These are phyloP conservation scores for Venustampulla echinocandica DNA, from an alignment of 495 filamentous ascomycete genomes.

Conservation along the genomic window DNA sequence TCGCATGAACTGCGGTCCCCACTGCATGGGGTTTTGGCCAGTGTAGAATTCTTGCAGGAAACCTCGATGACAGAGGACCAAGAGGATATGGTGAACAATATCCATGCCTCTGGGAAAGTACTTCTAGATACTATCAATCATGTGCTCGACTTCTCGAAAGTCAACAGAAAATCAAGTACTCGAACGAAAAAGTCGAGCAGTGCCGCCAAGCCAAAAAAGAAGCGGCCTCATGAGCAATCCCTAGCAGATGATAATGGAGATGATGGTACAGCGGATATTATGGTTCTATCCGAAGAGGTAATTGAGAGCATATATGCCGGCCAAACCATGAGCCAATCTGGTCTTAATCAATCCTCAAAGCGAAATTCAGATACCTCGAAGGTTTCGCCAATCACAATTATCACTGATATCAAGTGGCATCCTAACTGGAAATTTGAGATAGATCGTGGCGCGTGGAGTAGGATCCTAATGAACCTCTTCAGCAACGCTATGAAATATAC, in stretches of 20 bases:
- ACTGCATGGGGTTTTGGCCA: slow-evolving; percentile 50
- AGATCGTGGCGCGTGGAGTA: slow-evolving; percentile 36
- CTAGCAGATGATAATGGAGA: slow-evolving; percentile 16
- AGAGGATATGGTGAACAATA: slow-evolving; percentile 55
- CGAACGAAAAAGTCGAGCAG: slow-evolving; percentile 11
- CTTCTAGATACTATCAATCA: slow-evolving; percentile 75
- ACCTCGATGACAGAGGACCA: slow-evolving; percentile 43
- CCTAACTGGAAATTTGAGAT: slow-evolving; percentile 28
- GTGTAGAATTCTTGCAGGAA: slow-evolving; percentile 59
- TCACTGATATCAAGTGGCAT: slow-evolving; percentile 26
- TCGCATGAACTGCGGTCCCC: slow-evolving; percentile 74
- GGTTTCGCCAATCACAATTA: slow-evolving; percentile 24
- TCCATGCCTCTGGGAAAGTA: slow-evolving; percentile 67
- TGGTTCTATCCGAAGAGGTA: slow-evolving; percentile 32
- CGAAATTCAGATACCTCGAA: slow-evolving; percentile 13
- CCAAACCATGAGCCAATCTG: slow-evolving; percentile 22
- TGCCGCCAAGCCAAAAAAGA: slow-evolving; percentile 12
- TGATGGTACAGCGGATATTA: slow-evolving; percentile 27
- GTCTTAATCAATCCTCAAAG: slow-evolving; percentile 23
- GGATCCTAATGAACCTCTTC: slow-evolving; percentile 40
- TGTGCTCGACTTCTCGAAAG: slow-evolving; percentile 57
- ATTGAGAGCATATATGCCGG: slow-evolving; percentile 36
- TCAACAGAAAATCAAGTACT: slow-evolving; percentile 32
- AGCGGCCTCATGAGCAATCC: background rate
- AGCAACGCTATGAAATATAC: slow-evolving; percentile 38